Base-by-base conservation (phyloP, 257 asterid genomes). In the Buddleja alternifolia region DNA sequence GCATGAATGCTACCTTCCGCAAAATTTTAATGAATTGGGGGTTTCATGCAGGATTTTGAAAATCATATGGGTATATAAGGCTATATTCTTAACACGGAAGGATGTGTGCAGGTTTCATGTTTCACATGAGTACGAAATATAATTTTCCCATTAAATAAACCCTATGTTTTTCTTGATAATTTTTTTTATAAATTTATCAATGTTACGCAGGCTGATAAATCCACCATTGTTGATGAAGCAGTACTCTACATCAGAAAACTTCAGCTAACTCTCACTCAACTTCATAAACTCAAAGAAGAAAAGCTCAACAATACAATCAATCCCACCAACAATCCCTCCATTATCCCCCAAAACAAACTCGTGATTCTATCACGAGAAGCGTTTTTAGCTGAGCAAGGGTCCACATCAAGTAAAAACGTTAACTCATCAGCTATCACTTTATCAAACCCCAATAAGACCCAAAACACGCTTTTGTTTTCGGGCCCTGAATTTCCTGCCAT, bases 191-290 rank as follows among this genome's bases (percentile, higher is more conserved):
- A 17, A 17, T 51, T 20, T 6, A 11, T 8, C 6, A 34, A 21
- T 47, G 21, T 0, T n/a, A 7, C 46, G 76, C 79, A 92, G 97
- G 85, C 85, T 0, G 96, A 90, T 77, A 86, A 88, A 61, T 70
- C 92, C 54, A 86, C 85, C 63, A 73, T 86, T 44, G 93, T 90
- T 58, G 90, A 85, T 73, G 93, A 85, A 73, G 92, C 92, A 11
- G 78, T 78, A 36, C 32, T 4, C 16, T 67, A 75, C 78, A 90
- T 90, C 6, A 81, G 45, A 47, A 20, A 59, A 6, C 77, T 86
- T 36, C 75, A 83, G 58, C 24, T 55, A 57, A 81, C 72, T 24
- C 79, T 82, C 0, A 64, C 69, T 0, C 17, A 47, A 2, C 97
- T 92, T 0, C 71, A 88, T 80, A 86, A 70, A 21, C 85, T 37